A percentile compares a stretch with the other conserved stretches of the same genome.
Evolutionary conservation across 116 monocot species (phyloP).

Genomic region (Phalaenopsis hybrid): DNA sequence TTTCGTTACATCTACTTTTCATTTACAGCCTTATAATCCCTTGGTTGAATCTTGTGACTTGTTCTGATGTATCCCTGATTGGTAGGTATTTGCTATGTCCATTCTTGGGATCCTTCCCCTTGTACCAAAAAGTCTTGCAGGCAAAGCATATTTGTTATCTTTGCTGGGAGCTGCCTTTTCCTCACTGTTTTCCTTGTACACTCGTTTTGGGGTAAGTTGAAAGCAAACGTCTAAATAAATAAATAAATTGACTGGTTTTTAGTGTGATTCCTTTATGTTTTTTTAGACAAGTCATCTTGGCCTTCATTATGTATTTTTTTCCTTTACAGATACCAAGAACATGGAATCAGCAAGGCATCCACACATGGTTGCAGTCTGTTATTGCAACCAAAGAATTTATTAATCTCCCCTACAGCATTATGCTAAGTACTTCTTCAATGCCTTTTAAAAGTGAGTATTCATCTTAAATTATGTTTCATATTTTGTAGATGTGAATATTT

Average conservation of each 20-base stretch:
- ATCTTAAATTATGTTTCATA: not conserved
- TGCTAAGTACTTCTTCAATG: conserved; percentile 56
- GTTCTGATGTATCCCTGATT: conserved; percentile 1
- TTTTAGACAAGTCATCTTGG: not conserved
- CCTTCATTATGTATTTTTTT: conserved; percentile 5
- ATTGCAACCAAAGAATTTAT: conserved; percentile 78
- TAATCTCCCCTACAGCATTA: conserved; percentile 66
- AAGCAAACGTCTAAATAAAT: not conserved
- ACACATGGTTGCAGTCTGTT: conserved; percentile 70
- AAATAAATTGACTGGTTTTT: not conserved
- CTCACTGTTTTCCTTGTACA: conserved; percentile 73
- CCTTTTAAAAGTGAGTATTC: conserved; percentile 62
- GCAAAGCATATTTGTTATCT: conserved; percentile 66
- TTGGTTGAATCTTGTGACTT: not conserved
- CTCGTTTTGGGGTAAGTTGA: conserved; percentile 61
- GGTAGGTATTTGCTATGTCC: conserved; percentile 63
- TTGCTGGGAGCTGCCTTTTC: conserved; percentile 72
- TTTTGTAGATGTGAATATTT: not conserved
- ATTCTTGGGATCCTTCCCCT: conserved; percentile 73
- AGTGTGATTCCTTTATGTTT: not conserved
- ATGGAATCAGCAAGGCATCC: conserved; percentile 60
- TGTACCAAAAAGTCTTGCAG: conserved; percentile 42
- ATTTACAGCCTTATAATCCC: not conserved
- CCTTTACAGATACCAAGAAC: conserved; percentile 72
- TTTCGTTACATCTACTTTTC: not conserved